These are phyloP conservation scores for Pestalotiopsis sp. DNA, from an alignment of 2,329 filamentous ascomycete species.

Conservation along the genomic window DNA sequence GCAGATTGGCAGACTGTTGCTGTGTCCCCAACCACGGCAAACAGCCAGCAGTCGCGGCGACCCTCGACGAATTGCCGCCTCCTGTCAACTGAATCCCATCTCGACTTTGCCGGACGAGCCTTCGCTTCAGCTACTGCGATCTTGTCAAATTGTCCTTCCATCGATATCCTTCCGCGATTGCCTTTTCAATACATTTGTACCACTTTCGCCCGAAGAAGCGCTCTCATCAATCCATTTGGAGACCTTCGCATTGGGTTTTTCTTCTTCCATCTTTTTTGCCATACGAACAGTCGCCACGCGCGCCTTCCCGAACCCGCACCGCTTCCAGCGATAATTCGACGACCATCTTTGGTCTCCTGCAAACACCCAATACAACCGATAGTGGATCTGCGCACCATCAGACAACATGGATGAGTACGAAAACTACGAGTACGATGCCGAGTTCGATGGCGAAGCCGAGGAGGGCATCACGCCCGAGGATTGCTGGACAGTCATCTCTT, in stretches of 20 bases:
- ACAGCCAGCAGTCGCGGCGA: conserved; percentile 1
- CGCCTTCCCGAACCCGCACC: not conserved
- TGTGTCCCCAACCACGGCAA: not conserved
- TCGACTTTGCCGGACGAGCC: not conserved
- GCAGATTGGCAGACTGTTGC: conserved; percentile 5
- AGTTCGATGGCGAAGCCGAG: conserved; percentile 57
- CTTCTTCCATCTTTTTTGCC: not conserved
- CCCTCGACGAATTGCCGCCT: not conserved
- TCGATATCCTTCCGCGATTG: not conserved
- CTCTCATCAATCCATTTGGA: not conserved
- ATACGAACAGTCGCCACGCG: not conserved
- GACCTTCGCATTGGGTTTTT: not conserved
- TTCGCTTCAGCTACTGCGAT: not conserved
- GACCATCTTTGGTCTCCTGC: not conserved
- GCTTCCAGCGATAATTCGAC: not conserved
- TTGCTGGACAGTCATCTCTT: conserved; percentile 96
- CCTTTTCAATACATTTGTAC: not conserved
- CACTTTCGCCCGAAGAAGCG: not conserved
- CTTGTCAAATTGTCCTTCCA: not conserved
- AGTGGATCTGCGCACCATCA: not conserved
- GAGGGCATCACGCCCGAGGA: conserved; percentile 90
- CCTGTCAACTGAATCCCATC: not conserved
- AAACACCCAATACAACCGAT: not conserved
- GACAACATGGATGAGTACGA: conserved; percentile 59
- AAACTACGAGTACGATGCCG: conserved; percentile 70